Evolutionary conservation across 208 protist species (phyloP), one percentile per base, ranked within the genome.

Genomic region (Trypanosoma theileri): DNA sequence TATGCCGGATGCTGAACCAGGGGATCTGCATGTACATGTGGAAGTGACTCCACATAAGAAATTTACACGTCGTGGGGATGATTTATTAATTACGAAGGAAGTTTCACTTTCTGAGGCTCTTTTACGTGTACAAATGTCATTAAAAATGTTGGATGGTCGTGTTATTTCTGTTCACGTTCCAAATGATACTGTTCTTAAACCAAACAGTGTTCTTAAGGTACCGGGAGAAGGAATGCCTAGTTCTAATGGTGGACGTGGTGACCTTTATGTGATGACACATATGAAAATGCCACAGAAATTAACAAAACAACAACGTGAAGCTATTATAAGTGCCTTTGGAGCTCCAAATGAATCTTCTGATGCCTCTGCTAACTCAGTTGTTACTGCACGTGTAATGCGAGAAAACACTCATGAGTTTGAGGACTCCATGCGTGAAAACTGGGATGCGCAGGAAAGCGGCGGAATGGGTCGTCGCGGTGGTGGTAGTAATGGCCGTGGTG

Each of bases 21-120:
- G 97, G n/a, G 98, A 99, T 72, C 81, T 99, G 57, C 89, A 99
- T 60, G 87, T 99, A 35, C 86, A 99, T 42, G 51, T 99, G 13
- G 82, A 98, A 59, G 80, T 99, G 63, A 93, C 92, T 45, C 80
- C 93, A 21, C 98, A 99, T 78, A 69, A 79, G 17, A 35, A 80
- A 13, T 99, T 99, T 73, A 69, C 92, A 52, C 84, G 98, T 41
- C 80, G 97, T 41, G 98, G 95, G 48, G 78, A 97, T 58, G 97
- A 99, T 75, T 76, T 99, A 0, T 60, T 98, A 44, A 89, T 98
- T 59, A 79, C 81, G 19, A 89, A 96, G 55, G 85, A 91, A 26
- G 87, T 99, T 19, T 88, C 84, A 8, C 88, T 99, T 26, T 68
- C 86, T 7, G 97, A 99, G 73, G 96, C 97, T 35, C 85, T 99